These are phyloP conservation scores for Clavispora carvajalis DNA, from an alignment of 805 yeast genomes.

Conservation along the genomic window DNA sequence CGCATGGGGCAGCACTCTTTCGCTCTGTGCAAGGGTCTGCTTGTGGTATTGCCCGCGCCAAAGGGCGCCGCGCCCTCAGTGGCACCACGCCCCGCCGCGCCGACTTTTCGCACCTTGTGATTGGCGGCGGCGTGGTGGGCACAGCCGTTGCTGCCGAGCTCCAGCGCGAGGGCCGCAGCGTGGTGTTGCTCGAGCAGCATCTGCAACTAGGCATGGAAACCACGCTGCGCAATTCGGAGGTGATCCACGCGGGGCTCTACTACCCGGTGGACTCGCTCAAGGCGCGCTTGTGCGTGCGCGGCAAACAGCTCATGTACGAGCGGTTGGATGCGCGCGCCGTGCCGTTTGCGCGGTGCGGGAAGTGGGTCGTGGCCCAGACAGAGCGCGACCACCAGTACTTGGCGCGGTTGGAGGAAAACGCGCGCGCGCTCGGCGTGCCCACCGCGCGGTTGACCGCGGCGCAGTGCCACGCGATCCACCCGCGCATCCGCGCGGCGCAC, in stretches of 20 bases:
- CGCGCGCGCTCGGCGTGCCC: constrained; percentile 49
- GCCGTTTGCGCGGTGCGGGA: constrained; percentile 62
- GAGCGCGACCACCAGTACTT: constrained; percentile 58
- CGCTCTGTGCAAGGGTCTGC: no score
- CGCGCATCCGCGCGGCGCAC: constrained; percentile 55
- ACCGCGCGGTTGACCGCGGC: constrained; percentile 48
- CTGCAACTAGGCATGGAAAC: constrained; percentile 69
- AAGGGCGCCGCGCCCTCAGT: not conserved
- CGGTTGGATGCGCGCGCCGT: constrained; percentile 32
- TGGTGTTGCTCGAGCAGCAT: constrained; percentile 68
- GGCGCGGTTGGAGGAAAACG: constrained; percentile 45
- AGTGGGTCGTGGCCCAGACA: constrained; percentile 83
- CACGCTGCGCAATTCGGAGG: constrained; percentile 87
- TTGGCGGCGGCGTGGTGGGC: constrained; percentile 87
- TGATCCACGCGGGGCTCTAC: constrained; percentile 86
- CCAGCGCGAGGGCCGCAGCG: constrained; percentile 39
- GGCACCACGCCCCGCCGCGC: constrained; percentile 1
- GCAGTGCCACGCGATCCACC: constrained; percentile 50
- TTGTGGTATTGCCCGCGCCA: no score
- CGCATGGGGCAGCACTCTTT: no score
- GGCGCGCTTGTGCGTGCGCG: constrained; percentile 65
- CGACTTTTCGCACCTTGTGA: constrained; percentile 65
- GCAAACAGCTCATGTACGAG: constrained; percentile 62
- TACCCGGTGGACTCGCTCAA: constrained; percentile 68
- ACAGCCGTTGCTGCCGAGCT: constrained; percentile 74